Evolutionary conservation across 2,329 filamentous ascomycete species (phyloP).

Genomic region (Diaporthe citrichinensis): DNA sequence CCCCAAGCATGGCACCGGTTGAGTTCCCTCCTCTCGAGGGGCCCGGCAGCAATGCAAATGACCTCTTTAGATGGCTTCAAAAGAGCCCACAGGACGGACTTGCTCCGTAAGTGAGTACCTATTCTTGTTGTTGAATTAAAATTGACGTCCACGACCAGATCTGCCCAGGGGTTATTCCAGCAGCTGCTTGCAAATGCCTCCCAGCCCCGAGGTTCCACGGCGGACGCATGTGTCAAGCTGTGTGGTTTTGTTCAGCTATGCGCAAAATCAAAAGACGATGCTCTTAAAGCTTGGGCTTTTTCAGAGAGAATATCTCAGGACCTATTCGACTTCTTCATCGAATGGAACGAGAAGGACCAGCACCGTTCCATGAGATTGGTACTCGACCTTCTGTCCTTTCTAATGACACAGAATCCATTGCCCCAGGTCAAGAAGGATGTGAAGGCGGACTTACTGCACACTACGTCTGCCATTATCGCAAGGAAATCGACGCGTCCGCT

Average conservation of each 20-base stretch:
- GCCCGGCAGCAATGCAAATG: conserved; percentile 46
- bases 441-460: conserved; percentile 63
- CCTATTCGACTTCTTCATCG: conserved; percentile 74
- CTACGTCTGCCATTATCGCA: conserved; percentile 71
- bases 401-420: conserved; percentile 65
- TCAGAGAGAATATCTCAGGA: conserved; percentile 61
- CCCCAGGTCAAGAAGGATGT: conserved; percentile 53
- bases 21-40: conserved; percentile 44
- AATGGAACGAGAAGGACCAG: conserved; percentile 77
- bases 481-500: conserved; percentile 73
- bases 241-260: conserved; percentile 75
- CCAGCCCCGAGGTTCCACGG: conserved; percentile 68
- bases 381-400: conserved; percentile 68
- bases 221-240: conserved; percentile 71
- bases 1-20: conserved; percentile 34
- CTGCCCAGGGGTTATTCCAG: conserved; percentile 60
- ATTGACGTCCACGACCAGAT: conserved; percentile 42
- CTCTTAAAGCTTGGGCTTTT: conserved; percentile 65
- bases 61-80: conserved; percentile 46
- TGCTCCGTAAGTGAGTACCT: conserved; percentile 31
- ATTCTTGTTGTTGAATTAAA: not conserved
- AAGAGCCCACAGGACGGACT: conserved; percentile 41
- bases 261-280: conserved; percentile 61
- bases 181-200: conserved; percentile 63
- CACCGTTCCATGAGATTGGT: conserved; percentile 75